These are phyloP conservation scores for Salix viminalis DNA, from an alignment of 345 rosid genomes.

Conservation along the genomic window DNA sequence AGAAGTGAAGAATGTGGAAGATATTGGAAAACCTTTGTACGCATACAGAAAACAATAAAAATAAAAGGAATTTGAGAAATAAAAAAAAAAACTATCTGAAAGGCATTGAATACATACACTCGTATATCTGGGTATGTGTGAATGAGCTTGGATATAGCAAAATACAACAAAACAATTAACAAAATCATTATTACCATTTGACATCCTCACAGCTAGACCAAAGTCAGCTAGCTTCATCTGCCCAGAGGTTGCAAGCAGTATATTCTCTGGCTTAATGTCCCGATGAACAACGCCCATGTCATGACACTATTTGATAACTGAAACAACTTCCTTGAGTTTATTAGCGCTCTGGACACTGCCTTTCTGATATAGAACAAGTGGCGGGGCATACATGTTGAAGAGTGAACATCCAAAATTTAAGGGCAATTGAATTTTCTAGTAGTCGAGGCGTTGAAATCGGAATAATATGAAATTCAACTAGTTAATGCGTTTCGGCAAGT, in stretches of 20 bases:
- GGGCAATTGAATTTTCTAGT: too few relatives aligned
- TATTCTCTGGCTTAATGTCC: conserved; percentile 14
- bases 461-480: too few relatives aligned
- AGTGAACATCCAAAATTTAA: too few relatives aligned
- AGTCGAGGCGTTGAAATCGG: too few relatives aligned
- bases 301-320: conserved; percentile 14
- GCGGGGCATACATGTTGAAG: too few relatives aligned
- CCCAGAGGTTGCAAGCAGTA: conserved; percentile 15
- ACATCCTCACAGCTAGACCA: conserved; percentile 12
- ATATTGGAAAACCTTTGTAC: neutral
- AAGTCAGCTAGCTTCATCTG: conserved; percentile 11
- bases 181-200: conserved; percentile 7
- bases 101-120: neutral
- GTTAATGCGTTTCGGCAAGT: too few relatives aligned
- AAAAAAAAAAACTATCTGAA: too few relatives aligned
- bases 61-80: neutral
- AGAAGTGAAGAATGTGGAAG: neutral
- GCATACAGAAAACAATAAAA: neutral
- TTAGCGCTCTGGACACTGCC: too few relatives aligned
- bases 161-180: neutral
- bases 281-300: conserved; percentile 17
- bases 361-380: too few relatives aligned
- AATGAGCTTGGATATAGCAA: neutral
- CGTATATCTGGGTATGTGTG: neutral
- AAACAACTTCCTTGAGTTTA: too few relatives aligned